These are phyloP conservation scores for Fusarium compactum DNA, from an alignment of 2,329 filamentous ascomycete genomes.

Conservation along the genomic window DNA sequence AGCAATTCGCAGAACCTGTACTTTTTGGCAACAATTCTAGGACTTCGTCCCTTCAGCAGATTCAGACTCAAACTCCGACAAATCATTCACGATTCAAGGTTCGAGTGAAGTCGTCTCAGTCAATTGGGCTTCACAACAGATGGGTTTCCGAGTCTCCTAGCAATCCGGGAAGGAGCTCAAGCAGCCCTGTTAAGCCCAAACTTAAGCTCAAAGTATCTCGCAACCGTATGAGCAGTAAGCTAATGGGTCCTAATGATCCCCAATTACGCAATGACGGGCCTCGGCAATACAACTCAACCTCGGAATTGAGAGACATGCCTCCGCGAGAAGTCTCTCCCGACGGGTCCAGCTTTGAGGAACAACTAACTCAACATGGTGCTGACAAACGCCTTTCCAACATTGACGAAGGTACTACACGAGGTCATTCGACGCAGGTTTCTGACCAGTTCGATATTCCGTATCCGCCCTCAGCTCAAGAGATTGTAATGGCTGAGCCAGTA, in stretches of 20 bases:
- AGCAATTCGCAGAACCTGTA: not conserved
- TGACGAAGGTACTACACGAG: slow-evolving; percentile 19
- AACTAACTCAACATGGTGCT: slow-evolving; percentile 13
- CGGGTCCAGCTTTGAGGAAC: slow-evolving; percentile 26
- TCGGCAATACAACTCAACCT: slow-evolving; percentile 51
- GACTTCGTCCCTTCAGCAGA: not conserved
- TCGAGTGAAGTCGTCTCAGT: slow-evolving; percentile 43
- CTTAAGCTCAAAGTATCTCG: slow-evolving; percentile 52
- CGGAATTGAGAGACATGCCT: slow-evolving; percentile 46
- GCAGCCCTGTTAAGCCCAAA: slow-evolving; percentile 31
- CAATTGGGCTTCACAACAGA: slow-evolving; percentile 16
- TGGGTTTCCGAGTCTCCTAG: slow-evolving; percentile 1
- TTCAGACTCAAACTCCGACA: slow-evolving; percentile 5
- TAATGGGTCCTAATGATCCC: slow-evolving; percentile 22
- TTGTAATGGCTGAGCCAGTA: slow-evolving; percentile 19
- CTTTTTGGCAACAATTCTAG: slow-evolving; percentile 2
- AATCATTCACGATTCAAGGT: slow-evolving; percentile 48
- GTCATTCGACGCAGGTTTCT: slow-evolving; percentile 43
- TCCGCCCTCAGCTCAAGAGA: slow-evolving; percentile 42
- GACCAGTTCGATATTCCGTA: slow-evolving; percentile 54
- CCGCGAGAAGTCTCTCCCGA: slow-evolving; percentile 12
- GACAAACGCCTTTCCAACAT: slow-evolving; percentile 18
- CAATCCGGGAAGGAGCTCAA: slow-evolving; percentile 17
- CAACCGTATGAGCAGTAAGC: slow-evolving; percentile 44
- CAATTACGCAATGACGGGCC: slow-evolving; percentile 42